A percentile compares a stretch with the other conserved stretches of the same genome.
These are phyloP conservation scores for Lentinus brumalis DNA, from an alignment of 768 basidiomycete genomes.

Conservation along the genomic window DNA sequence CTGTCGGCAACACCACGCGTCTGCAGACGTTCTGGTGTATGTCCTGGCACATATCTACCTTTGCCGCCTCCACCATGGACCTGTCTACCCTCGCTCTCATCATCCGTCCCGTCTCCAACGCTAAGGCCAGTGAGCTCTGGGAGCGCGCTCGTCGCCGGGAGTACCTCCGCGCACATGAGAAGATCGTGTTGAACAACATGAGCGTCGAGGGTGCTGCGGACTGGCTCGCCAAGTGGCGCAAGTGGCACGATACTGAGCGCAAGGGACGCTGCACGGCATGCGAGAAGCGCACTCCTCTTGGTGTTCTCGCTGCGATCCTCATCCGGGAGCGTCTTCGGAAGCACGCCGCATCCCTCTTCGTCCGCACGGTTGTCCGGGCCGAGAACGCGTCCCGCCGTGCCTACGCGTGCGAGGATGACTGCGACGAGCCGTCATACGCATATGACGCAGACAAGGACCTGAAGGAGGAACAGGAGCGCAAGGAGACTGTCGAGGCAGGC, in stretches of 20 bases:
- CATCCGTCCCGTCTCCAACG: constrained; percentile 44
- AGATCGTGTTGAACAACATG: constrained; percentile 54
- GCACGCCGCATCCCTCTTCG: constrained; percentile 58
- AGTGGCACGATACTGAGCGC: constrained; percentile 29
- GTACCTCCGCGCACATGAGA: constrained; percentile 48
- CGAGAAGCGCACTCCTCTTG: constrained; percentile 40
- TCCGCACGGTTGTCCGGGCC: constrained; percentile 40
- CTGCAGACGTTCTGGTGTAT: constrained; percentile 59
- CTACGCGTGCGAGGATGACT: constrained; percentile 20
- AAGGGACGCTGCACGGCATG: constrained; percentile 28
- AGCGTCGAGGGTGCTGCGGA: constrained; percentile 55
- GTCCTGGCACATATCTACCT: constrained; percentile 42
- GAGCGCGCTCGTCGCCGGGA: constrained; percentile 34
- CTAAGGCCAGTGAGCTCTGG: constrained; percentile 51
- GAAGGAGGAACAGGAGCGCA: constrained; percentile 43
- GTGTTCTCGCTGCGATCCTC: constrained; percentile 50
- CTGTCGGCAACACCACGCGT: constrained; percentile 39
- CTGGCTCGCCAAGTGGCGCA: constrained; percentile 37
- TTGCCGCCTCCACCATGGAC: constrained; percentile 46
- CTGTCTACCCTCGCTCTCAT: constrained; percentile 61
- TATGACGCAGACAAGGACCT: constrained; percentile 34
- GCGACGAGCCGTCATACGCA: constrained; percentile 10
- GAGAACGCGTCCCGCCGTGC: constrained; percentile 10
- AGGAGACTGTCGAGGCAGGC: constrained; percentile 57
- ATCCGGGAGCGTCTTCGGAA: constrained; percentile 54